Evolutionary conservation across 441 rosid species (phyloP).

Genomic region (Erodium moschatum): DNA sequence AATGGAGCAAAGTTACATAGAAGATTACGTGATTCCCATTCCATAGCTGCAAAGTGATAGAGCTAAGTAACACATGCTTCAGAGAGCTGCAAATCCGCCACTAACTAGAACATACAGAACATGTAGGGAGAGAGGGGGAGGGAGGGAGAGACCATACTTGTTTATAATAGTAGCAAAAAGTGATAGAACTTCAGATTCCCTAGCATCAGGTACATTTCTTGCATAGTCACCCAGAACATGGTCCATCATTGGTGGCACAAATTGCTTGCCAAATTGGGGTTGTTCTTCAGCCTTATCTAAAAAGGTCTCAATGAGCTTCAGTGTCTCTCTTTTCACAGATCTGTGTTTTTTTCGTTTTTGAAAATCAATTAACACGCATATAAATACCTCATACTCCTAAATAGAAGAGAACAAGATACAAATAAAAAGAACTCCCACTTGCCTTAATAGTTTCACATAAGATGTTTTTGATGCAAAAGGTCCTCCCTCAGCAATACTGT

Average conservation of each 20-base stretch:
- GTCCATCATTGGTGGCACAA: conserved; percentile 99
- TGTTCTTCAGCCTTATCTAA: conserved; percentile 99
- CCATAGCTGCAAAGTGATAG: too few species aligned
- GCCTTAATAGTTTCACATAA: conserved; percentile 89
- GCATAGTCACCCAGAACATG: conserved; percentile 97
- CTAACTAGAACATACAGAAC: too few species aligned
- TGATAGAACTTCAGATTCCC: conserved; percentile 99
- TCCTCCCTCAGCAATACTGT: conserved; percentile 86
- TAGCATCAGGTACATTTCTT: conserved; percentile 96
- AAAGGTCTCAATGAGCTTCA: conserved; percentile 96
- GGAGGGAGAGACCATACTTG: conserved; percentile 47
- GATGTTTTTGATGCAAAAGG: conserved; percentile 92
- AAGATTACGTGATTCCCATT: too few species aligned
- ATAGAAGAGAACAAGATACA: too few species aligned
- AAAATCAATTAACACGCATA: background rate
- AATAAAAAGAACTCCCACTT: too few species aligned
- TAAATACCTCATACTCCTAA: background rate
- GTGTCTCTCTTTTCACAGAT: conserved; percentile 97
- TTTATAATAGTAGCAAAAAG: conserved; percentile 97
- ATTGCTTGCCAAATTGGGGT: conserved; percentile 93
- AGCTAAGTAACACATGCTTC: too few species aligned
- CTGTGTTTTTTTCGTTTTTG: conserved; percentile 30
- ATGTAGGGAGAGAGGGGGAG: background rate
- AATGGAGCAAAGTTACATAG: too few species aligned
- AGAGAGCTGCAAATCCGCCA: background rate